These are phyloP conservation scores for Penicillium sp. DNA, from an alignment of 2,329 filamentous ascomycete genomes.

Conservation along the genomic window DNA sequence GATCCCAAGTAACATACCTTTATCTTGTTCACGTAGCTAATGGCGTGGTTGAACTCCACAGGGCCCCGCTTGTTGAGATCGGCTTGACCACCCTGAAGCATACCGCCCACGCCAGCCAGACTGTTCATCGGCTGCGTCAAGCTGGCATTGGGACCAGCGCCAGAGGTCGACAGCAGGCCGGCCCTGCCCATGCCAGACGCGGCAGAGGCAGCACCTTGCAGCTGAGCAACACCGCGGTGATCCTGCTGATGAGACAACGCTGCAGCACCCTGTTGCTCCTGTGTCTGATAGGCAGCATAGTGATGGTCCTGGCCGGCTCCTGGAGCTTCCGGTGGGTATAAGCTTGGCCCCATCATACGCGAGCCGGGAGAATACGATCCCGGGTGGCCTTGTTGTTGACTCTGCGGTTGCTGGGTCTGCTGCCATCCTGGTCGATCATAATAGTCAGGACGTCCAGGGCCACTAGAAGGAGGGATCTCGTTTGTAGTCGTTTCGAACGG, in stretches of 20 bases:
- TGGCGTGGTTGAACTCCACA: constrained; percentile 98
- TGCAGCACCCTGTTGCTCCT: constrained; percentile 53
- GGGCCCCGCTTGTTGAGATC: constrained; percentile 83
- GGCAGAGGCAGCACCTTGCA: constrained; percentile 68
- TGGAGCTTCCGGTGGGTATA: constrained; percentile 43
- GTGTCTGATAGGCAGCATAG: constrained; percentile 48
- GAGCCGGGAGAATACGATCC: constrained; percentile 48
- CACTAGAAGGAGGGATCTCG: constrained; percentile 37
- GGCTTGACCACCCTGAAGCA: constrained; percentile 56
- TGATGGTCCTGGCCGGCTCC: constrained; percentile 47
- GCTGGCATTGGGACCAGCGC: constrained; percentile 48
- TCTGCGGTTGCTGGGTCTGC: constrained; percentile 36
- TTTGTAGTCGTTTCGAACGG: constrained; percentile 38
- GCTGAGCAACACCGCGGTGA: constrained; percentile 67
- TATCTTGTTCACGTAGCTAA: constrained; percentile 99
- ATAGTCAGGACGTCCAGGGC: constrained; percentile 42
- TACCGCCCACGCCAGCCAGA: constrained; percentile 66
- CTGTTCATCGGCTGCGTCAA: constrained; percentile 60
- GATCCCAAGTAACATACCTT: constrained; percentile 85
- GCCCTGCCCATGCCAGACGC: constrained; percentile 55
- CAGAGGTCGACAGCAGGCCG: constrained; percentile 54
- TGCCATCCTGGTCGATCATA: constrained; percentile 48
- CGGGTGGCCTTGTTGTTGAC: constrained; percentile 36
- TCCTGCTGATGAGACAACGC: constrained; percentile 63
- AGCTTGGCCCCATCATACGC: constrained; percentile 39